Base-by-base conservation (phyloP, 768 basidiomycete species). In the Suillus tomentosus region DNA sequence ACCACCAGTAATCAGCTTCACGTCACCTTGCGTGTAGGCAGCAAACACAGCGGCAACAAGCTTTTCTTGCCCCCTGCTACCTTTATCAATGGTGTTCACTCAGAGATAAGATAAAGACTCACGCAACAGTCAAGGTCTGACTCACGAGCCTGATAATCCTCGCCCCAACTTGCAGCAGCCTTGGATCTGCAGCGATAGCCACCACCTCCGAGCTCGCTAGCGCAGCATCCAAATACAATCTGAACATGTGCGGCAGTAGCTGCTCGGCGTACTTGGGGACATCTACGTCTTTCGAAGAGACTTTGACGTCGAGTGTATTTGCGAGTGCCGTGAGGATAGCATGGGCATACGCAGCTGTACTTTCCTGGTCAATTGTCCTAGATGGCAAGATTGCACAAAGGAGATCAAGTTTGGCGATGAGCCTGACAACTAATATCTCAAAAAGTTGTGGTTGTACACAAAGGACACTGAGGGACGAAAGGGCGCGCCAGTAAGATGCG, bases 261-360 rank as follows among this genome's bases (percentile, higher is more conserved):
- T 81, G 80, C 67, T 97, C 92, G 42, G 90, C 81, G 70, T 95
- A 94, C 75, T 91, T 94, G 0, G 84, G 76, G 19, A 98, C 82
- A 71, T 99, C 97, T 0, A 77, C 71, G 72, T 96, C 87, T 40
- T 80, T 81, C 31, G 71, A 76, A 40, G 79, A 75, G 8, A 82
- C 77, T 73, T 91, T 91, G 19, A 66, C 68, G 11, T 76, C 69
- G 17, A 98, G 74, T 0, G 89, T 87, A 48, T 86, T 83, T 2
- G 82, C 80, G 8, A 99, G 76, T 0, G 90, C 86, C 57, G 83
- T 79, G 57, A 99, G 82, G 39, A 99, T 81, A 37, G 95, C 87
- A 76, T 95, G 93, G 1, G 87, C 88, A 72, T 96, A 99, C 13
- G 94, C 91, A 0, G 92, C 87, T n/a, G 75, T 78, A 14, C 87